phyloP scores from a whole-genome alignment of 192 early-diverging fungal species.

The Coemansia sp. region DNA sequence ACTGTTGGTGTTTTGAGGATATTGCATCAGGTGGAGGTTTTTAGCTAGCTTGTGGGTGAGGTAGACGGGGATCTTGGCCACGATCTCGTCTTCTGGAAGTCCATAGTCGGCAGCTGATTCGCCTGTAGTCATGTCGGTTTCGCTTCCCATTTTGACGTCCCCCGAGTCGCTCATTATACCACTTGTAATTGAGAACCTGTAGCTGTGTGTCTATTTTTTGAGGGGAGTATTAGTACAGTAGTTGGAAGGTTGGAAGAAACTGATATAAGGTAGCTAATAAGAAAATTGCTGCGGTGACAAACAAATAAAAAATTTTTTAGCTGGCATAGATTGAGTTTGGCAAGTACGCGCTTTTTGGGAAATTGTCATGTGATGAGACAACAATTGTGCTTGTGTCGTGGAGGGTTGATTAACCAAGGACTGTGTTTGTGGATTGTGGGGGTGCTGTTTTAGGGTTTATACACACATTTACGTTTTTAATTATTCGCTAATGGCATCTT shows the following conservation, averaged over 20 bases:
- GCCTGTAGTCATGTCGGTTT: neutral
- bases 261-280: neutral
- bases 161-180: constrained; percentile 1
- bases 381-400: neutral
- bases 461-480: neutral
- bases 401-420: neutral
- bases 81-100: constrained; percentile 63
- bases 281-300: neutral
- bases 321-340: neutral
- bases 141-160: constrained; percentile 7
- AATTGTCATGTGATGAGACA: neutral
- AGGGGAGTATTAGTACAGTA: no score
- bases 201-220: no score
- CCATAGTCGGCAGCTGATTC: constrained; percentile 37
- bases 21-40: constrained; percentile 80
- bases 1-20: constrained; percentile 62
- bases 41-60: constrained; percentile 68
- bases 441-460: no score
- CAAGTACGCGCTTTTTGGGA: neutral
- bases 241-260: neutral
- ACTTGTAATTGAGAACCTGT: neutral
- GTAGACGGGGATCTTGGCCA: constrained; percentile 79
- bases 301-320: neutral
- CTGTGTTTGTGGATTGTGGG: neutral
- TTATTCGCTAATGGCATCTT: neutral